Evolutionary conservation across 1,139 yeast species (phyloP), one percentile per base, ranked within the genome.

Genomic region (Hansenula sp.): DNA sequence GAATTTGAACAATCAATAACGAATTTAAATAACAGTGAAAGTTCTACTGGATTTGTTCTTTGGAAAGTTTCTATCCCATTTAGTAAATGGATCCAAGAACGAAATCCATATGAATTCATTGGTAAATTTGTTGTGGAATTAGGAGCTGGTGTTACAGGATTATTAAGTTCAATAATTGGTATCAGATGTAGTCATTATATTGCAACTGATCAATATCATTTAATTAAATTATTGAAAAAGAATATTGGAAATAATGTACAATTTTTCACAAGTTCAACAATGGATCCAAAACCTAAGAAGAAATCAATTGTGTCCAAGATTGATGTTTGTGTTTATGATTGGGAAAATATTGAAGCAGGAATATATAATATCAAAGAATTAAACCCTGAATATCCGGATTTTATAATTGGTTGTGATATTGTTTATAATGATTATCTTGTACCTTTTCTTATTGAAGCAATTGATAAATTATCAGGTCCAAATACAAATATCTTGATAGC

Each of bases 11-110:
- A 69, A 43, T 60, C 66, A 2, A 38, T 60, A 13, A 32, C 51
- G 1, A 43, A 48, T 1, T 34, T 53, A 2, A 60, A 63, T 16
- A 52, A 51, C 2, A 62, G 65, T 31, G 51, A 68, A 0, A 70
- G 80, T 6, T 74, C 86, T 3, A 83, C 90, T 0, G 92, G 92
- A 6, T 85, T 77, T 44, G 71, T 82, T 16, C 68, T 81, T 32
- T 83, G 92, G 90, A 64, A 64, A 33, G 65, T 77, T 1, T 69
- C 83, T 2, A 69, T 73, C 2, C 53, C 64, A 6, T 64, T 82
- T 32, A 69, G 70, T 0, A 73, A 76, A 35, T 82, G 88, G 87
- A 38, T 78, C 2, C 37, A 70, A 12, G n/a, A 12, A 8, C 41
- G 38, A 0, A 16, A 18, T 9, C 22, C 37, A 11, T 41, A 44